Conservation (phyloP, 805 yeast genomes). For the Schwanniomyces sp. region DNA sequence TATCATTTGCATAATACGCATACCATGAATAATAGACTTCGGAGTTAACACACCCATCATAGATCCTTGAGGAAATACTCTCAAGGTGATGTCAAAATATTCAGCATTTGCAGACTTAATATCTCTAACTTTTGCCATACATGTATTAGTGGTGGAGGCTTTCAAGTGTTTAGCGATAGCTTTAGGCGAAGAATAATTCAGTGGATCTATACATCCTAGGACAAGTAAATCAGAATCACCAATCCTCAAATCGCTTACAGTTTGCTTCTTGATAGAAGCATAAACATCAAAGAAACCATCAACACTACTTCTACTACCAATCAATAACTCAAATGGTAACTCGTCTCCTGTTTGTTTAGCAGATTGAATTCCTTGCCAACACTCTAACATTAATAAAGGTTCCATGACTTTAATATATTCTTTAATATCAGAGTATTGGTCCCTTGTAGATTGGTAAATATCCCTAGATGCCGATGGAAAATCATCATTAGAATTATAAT, state of each 20-base stretch:
- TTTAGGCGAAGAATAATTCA: constrained; percentile 12
- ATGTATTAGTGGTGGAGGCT: constrained; percentile 42
- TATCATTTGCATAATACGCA: constrained; percentile 81
- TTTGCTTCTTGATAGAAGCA: constrained; percentile 60
- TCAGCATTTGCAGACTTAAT: constrained; percentile 65
- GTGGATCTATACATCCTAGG: constrained; percentile 38
- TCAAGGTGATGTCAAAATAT: constrained; percentile 69
- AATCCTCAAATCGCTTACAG: constrained; percentile 51
- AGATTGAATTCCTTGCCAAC: constrained; percentile 87
- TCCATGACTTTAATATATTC: constrained; percentile 71
- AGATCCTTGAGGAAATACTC: constrained; percentile 58
- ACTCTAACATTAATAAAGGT: constrained; percentile 82
- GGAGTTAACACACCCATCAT: constrained; percentile 61
- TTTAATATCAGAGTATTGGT: constrained; percentile 53
- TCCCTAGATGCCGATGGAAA: constrained; percentile 55
- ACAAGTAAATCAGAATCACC: constrained; percentile 79
- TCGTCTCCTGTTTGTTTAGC: constrained; percentile 63
- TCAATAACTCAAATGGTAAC: constrained; percentile 60
- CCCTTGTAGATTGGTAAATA: constrained; percentile 49
- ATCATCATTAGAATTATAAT: constrained; percentile 55
- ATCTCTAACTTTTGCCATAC: constrained; percentile 80
- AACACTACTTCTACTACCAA: constrained; percentile 80
- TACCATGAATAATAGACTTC: constrained; percentile 60
- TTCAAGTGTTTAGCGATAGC: constrained; percentile 24
- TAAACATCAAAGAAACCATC: constrained; percentile 88